Percentiles rank a stretch among this genome's conserved stretches.
These are phyloP conservation scores for Melastoma malabathricum DNA, from an alignment of 345 rosid genomes.

Conservation along the genomic window DNA sequence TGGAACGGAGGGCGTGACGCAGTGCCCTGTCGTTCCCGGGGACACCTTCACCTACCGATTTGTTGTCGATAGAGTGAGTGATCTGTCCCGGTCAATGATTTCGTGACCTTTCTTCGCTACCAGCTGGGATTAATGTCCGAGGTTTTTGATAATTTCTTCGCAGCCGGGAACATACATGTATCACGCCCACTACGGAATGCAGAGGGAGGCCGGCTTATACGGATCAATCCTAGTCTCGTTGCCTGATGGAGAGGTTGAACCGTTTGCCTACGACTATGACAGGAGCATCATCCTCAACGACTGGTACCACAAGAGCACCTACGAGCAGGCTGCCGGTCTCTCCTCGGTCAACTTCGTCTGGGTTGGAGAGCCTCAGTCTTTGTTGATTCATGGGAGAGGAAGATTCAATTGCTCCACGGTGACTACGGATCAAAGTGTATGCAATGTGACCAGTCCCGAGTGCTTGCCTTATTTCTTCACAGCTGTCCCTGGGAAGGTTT, in stretches of 20 bases:
- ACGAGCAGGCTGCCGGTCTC: constrained; percentile 49
- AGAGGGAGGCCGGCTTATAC: constrained; percentile 51
- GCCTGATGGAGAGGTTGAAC: constrained; percentile 34
- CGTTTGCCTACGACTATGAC: constrained; percentile 50
- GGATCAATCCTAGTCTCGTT: constrained; percentile 51
- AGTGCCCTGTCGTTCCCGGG: constrained; percentile 61
- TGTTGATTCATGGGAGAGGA: constrained; percentile 65
- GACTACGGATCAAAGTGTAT: constrained; percentile 11
- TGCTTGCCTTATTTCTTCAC: constrained; percentile 28
- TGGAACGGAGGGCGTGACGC: constrained; percentile 58
- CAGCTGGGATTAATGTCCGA: no score
- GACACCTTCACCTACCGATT: constrained; percentile 47
- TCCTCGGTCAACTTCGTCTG: constrained; percentile 45
- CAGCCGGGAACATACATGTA: constrained; percentile 67
- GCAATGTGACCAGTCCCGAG: constrained; percentile 37
- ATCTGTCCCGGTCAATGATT: neutral
- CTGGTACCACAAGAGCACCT: constrained; percentile 59
- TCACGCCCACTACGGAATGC: constrained; percentile 80
- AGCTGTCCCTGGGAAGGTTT: constrained; percentile 47
- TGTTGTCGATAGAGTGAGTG: constrained; percentile 57
- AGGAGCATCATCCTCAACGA: constrained; percentile 50
- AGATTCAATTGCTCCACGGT: constrained; percentile 37
- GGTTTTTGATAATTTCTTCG: neutral
- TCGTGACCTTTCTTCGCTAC: neutral
- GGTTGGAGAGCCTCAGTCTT: constrained; percentile 79